A percentile compares a stretch with the other conserved stretches of the same genome.
Conservation (phyloP, 1,284 basidiomycete species). For the Polyporus tsugae region DNA sequence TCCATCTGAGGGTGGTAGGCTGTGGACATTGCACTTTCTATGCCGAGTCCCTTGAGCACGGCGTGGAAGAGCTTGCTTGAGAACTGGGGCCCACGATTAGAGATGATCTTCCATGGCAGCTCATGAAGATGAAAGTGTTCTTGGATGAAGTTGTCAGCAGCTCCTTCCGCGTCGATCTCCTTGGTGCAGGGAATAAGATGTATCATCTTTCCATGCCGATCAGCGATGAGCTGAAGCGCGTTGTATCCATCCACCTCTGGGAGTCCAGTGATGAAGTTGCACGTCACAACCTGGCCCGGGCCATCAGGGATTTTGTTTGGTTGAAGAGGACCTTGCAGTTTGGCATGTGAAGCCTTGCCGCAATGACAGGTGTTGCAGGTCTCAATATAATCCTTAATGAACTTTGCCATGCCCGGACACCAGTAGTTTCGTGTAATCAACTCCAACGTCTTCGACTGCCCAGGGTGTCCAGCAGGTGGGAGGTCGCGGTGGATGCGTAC, state of each 20-base stretch:
- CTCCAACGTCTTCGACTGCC: not conserved
- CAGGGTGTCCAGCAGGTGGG: slow-evolving; percentile 1
- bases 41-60: slow-evolving; percentile 16
- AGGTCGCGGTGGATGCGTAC: slow-evolving; percentile 2
- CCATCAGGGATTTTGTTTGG: slow-evolving; percentile 14
- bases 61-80: slow-evolving; percentile 20
- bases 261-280: slow-evolving; percentile 49
- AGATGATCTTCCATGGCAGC: slow-evolving; percentile 44
- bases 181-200: not conserved
- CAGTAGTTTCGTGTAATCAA: slow-evolving; percentile 4
- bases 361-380: slow-evolving; percentile 50
- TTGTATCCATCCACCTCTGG: slow-evolving; percentile 35
- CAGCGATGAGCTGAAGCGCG: too few relatives aligned
- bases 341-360: slow-evolving; percentile 39
- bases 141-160: slow-evolving; percentile 12
- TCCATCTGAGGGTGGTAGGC: slow-evolving; percentile 31
- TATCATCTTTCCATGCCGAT: too few relatives aligned
- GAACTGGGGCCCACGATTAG: slow-evolving; percentile 33
- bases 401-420: slow-evolving; percentile 37
- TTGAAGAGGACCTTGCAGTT: slow-evolving; percentile 16
- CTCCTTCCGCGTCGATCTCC: slow-evolving; percentile 22
- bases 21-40: slow-evolving; percentile 28
- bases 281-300: slow-evolving; percentile 34
- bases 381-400: slow-evolving; percentile 44
- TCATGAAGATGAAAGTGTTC: slow-evolving; percentile 28